Base-by-base conservation (phyloP, 371 early-diverging fungal species). In the Apophysomyces ossiformis region DNA sequence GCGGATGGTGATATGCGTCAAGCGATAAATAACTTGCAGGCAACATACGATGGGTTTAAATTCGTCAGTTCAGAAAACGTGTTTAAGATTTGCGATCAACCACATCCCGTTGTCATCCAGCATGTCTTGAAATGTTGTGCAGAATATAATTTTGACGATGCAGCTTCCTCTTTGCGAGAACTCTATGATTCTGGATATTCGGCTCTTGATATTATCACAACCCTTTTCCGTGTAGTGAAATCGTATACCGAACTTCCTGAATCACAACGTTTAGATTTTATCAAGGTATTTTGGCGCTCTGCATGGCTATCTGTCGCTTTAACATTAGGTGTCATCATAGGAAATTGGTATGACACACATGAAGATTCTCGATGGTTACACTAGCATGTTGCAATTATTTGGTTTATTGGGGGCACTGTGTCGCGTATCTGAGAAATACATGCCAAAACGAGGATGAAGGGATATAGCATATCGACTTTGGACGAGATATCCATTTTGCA, bases 1-100 rank as follows among this genome's bases (percentile, higher is more conserved):
- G 90, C 97, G 7, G 99, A 99, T 65, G 99, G 99, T 32, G 99
- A 99, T 78, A 96, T 99, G 95, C 91, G 99, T 43, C 98, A 99
- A 82, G 99, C 96, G 2, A 85, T 99, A 72, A 99, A 99, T 76
- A 96, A 98, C 67, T 84, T 99, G 62, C 99, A 99, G 76, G 88
- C 96, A 5, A 94, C 97, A 0, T 84, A 79, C 65, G 87, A 92
- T 39, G 96, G 95, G n/a, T 92, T 95, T 64, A 90, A 89, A 8
- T 82, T 88, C 64, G 86, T 99, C 21, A 91, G 87, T 58, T 85
- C 89, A 5, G 96, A 95, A 21, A 93, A 95, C 65, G 97, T 98
- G 1, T 99, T 90, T 81, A 94, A 94, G 69, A 95, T 98, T 5
- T 98, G 98, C 74, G 98, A 99, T 72, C 93, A 92, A 70, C 99